Evolutionary conservation across 2,329 filamentous ascomycete genomes (phyloP).

Genomic region (Aspergillus quadrilineatus): DNA sequence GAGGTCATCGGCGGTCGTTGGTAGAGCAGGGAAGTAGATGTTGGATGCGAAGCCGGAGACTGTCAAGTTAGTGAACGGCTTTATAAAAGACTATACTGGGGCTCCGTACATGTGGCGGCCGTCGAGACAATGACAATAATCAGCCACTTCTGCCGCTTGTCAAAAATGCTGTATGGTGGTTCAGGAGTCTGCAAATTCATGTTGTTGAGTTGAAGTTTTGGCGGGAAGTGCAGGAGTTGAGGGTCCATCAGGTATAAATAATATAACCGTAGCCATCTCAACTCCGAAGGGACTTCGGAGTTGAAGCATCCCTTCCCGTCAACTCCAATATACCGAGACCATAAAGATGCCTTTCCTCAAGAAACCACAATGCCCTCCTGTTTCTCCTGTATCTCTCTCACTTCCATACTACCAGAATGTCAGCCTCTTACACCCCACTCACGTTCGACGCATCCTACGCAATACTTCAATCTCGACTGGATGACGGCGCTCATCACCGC

Average conservation of each 20-base stretch:
- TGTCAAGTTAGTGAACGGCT: slow-evolving; percentile 11
- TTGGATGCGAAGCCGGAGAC: slow-evolving; percentile 47
- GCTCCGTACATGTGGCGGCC: slow-evolving; percentile 51
- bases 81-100: background rate
- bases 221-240: background rate
- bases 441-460: slow-evolving; percentile 31
- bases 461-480: slow-evolving; percentile 46
- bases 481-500: slow-evolving; percentile 32
- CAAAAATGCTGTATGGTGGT: slow-evolving; percentile 52
- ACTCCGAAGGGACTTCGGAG: background rate
- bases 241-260: background rate
- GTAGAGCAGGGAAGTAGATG: slow-evolving; percentile 50
- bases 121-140: slow-evolving; percentile 51
- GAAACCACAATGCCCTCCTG: background rate
- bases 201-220: background rate
- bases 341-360: background rate
- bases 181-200: slow-evolving; percentile 7
- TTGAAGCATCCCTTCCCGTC: slow-evolving; percentile 3
- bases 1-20: slow-evolving; percentile 43
- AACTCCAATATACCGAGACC: slow-evolving; percentile 21
- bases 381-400: background rate
- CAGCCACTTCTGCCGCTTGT: slow-evolving; percentile 49
- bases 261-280: background rate
- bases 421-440: background rate
- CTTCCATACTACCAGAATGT: slow-evolving; percentile 16